Evolutionary conservation across 345 rosid genomes (phyloP).

Genomic region (Lumnitzera racemosa): DNA sequence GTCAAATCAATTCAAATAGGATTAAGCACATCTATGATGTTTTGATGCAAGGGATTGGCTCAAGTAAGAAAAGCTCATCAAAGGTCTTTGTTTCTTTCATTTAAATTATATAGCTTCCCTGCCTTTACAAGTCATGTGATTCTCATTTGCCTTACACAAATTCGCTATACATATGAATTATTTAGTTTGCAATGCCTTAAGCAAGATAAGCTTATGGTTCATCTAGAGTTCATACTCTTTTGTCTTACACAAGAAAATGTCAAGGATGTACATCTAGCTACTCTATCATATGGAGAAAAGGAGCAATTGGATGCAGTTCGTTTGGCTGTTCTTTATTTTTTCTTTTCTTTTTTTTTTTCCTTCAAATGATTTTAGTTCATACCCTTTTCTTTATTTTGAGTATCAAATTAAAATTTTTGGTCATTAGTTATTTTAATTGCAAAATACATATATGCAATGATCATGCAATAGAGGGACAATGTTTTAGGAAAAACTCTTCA

Average conservation of each 20-base stretch:
- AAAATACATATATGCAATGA: too few relatives aligned
- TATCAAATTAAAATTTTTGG: too few relatives aligned
- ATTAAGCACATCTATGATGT: constrained; percentile 45
- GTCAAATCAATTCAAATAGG: constrained; percentile 15
- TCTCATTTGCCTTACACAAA: background rate
- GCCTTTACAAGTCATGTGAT: background rate
- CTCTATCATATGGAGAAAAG: constrained; percentile 29
- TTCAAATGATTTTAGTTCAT: too few relatives aligned
- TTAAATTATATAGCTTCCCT: background rate
- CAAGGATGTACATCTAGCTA: constrained; percentile 47
- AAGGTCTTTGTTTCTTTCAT: constrained; percentile 30
- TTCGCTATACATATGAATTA: background rate
- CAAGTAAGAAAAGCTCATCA: constrained; percentile 15
- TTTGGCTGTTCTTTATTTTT: too few relatives aligned
- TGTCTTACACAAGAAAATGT: constrained; percentile 36
- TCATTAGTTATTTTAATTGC: too few relatives aligned
- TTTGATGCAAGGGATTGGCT: constrained; percentile 62
- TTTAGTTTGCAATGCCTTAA: constrained; percentile 9
- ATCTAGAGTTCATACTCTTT: constrained; percentile 59
- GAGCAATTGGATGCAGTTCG: too few relatives aligned
- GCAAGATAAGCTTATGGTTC: constrained; percentile 54
- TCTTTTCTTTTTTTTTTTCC: too few relatives aligned
- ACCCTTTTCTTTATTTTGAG: too few relatives aligned
- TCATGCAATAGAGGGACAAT: too few relatives aligned
- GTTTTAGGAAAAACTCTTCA: too few relatives aligned